Conservation (phyloP, 1,284 basidiomycete species). For the Tremellales sp. region DNA sequence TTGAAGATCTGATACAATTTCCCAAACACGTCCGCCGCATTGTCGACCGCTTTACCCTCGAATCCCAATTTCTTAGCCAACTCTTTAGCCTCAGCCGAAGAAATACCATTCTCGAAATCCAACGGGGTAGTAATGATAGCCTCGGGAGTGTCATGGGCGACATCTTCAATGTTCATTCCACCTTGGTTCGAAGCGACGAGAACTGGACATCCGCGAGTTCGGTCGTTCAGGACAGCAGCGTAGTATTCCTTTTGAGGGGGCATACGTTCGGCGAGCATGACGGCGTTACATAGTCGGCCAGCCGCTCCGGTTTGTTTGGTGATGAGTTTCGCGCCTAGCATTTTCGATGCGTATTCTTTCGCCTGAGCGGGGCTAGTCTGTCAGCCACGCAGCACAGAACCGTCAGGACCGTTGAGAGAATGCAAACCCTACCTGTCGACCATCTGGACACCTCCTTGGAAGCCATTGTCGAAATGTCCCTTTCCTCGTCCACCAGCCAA, state of each 20-base stretch:
- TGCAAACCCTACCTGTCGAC: slow-evolving; percentile 66
- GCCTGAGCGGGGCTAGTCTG: slow-evolving; percentile 75
- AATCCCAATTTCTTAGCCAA: slow-evolving; percentile 92
- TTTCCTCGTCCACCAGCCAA: slow-evolving; percentile 98
- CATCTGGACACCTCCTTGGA: slow-evolving; percentile 97
- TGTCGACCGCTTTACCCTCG: slow-evolving; percentile 64
- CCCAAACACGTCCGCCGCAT: slow-evolving; percentile 88
- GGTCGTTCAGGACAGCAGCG: slow-evolving; percentile 94
- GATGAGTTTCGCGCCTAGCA: slow-evolving; percentile 94
- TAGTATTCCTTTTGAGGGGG: slow-evolving; percentile 97
- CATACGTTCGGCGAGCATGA: slow-evolving; percentile 97
- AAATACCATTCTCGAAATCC: slow-evolving; percentile 78
- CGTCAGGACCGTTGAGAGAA: neutral
- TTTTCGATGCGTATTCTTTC: slow-evolving; percentile 78
- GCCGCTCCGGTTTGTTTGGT: slow-evolving; percentile 97
- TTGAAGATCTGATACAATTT: slow-evolving; percentile 97
- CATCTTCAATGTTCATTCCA: slow-evolving; percentile 99
- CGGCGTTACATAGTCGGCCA: slow-evolving; percentile 92
- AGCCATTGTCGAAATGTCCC: slow-evolving; percentile 93
- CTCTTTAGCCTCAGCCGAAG: slow-evolving; percentile 64
- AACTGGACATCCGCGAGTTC: slow-evolving; percentile 80
- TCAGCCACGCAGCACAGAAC: neutral
- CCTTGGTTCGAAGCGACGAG: slow-evolving; percentile 91
- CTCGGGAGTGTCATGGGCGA: slow-evolving; percentile 91
- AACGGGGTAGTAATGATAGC: slow-evolving; percentile 97